A percentile compares a stretch with the other conserved stretches of the same genome.
phyloP scores from a whole-genome alignment of 2,329 filamentous ascomycete genomes.

The Colletotrichum orbiculare region DNA sequence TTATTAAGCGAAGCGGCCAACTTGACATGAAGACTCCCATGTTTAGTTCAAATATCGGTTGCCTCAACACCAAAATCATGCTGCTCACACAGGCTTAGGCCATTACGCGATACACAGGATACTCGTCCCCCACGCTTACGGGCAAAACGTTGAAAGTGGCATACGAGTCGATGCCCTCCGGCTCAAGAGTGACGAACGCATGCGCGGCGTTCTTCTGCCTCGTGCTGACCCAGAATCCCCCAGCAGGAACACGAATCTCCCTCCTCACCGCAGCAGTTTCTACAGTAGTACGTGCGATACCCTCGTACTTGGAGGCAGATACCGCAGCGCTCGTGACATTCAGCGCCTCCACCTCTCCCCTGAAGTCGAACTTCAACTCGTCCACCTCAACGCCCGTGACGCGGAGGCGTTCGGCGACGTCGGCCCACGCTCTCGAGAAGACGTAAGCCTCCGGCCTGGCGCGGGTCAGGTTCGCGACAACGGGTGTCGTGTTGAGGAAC shows the following conservation, averaged over 20 bases:
- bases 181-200: constrained; percentile 45
- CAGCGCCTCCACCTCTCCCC: constrained; percentile 43
- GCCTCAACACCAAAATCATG: not conserved
- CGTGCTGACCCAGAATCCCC: constrained; percentile 46
- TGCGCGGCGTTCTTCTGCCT: constrained; percentile 46
- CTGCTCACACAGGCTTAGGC: not conserved
- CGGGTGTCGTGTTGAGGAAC: constrained; percentile 45
- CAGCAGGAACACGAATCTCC: constrained; percentile 41
- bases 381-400: constrained; percentile 42
- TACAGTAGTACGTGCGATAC: constrained; percentile 40
- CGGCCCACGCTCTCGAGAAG: constrained; percentile 44
- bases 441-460: constrained; percentile 45
- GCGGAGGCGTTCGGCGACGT: constrained; percentile 42
- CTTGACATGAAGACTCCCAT: not conserved
- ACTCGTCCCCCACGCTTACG: constrained; percentile 43
- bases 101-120: constrained; percentile 43
- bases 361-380: constrained; percentile 39
- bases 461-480: constrained; percentile 43
- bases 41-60: not conserved
- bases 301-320: constrained; percentile 42
- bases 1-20: not conserved
- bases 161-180: constrained; percentile 48
- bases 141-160: constrained; percentile 46
- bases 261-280: constrained; percentile 37
- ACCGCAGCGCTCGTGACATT: constrained; percentile 41